These are phyloP conservation scores for Anthracocystis panici-leucophaei DNA, from an alignment of 1,284 basidiomycete species.

Conservation along the genomic window DNA sequence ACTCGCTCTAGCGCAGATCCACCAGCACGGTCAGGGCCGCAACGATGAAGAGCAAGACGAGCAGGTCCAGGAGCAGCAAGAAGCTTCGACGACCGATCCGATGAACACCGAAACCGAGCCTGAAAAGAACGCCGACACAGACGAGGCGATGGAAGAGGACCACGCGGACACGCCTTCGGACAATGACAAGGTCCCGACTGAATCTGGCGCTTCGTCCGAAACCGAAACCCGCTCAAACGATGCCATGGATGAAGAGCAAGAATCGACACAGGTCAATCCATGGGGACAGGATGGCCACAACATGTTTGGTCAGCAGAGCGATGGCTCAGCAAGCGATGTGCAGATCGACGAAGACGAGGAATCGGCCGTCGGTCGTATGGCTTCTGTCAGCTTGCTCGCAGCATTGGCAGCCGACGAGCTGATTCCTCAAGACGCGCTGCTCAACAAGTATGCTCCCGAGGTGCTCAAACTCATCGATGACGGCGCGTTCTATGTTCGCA, in stretches of 20 bases:
- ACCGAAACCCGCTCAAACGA: conserved; percentile 5
- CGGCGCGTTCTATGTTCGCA: conserved; percentile 83
- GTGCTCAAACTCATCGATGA: conserved; percentile 84
- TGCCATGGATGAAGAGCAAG: conserved; percentile 35
- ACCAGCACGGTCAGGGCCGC: conserved; percentile 22
- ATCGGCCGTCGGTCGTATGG: conserved; percentile 85
- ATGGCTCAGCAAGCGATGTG: conserved; percentile 40
- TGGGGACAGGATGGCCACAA: conserved; percentile 36
- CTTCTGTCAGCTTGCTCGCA: conserved; percentile 92
- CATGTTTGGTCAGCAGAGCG: conserved; percentile 44
- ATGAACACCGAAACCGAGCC: not conserved
- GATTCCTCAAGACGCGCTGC: conserved; percentile 74
- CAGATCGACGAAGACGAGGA: conserved; percentile 72
- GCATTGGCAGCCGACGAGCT: conserved; percentile 75
- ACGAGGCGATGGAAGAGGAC: conserved; percentile 44
- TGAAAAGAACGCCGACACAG: not conserved
- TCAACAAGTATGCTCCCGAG: conserved; percentile 81
- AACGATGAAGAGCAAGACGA: conserved; percentile 15
- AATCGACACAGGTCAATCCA: conserved; percentile 9
- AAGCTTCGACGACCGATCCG: not conserved
- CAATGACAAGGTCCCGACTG: not conserved
- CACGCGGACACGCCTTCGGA: conserved; percentile 8
- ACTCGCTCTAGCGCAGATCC: conserved; percentile 59
- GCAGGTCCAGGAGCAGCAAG: conserved; percentile 5
- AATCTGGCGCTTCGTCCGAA: conserved; percentile 1